Conservation (phyloP, 1,139 yeast species). For the Arxiozyma slooffiae region DNA sequence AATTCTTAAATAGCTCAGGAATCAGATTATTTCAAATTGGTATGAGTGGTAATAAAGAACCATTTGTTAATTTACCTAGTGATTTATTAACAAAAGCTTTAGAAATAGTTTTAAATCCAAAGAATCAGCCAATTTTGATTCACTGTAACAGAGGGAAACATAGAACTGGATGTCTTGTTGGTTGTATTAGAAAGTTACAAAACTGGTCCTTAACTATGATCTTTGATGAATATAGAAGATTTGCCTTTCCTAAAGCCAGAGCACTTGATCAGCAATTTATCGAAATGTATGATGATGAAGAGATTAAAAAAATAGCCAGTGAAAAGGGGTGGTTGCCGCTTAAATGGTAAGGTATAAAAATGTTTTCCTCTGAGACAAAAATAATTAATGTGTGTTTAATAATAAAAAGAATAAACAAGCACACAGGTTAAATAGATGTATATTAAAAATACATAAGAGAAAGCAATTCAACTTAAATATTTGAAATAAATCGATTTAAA, state of each 20-base stretch:
- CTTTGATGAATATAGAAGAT: slow-evolving; percentile 86
- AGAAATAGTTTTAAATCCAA: slow-evolving; percentile 70
- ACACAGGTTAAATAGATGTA: too few relatives aligned
- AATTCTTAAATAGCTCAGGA: slow-evolving; percentile 49
- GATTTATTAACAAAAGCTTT: slow-evolving; percentile 72
- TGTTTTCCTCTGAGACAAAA: not conserved
- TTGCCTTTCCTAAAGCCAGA: slow-evolving; percentile 90
- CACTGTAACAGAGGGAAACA: slow-evolving; percentile 97
- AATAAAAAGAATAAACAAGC: too few relatives aligned
- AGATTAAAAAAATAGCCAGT: slow-evolving; percentile 45
- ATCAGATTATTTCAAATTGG: slow-evolving; percentile 79
- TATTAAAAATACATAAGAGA: too few relatives aligned
- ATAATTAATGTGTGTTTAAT: too few relatives aligned
- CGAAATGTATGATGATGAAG: slow-evolving; percentile 68
- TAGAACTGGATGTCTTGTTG: slow-evolving; percentile 91
- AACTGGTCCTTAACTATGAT: slow-evolving; percentile 90
- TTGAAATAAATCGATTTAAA: too few relatives aligned
- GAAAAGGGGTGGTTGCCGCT: slow-evolving; percentile 55
- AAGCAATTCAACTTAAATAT: not conserved
- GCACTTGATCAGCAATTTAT: slow-evolving; percentile 93
- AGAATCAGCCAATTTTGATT: slow-evolving; percentile 78
- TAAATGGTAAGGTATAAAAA: slow-evolving; percentile 40
- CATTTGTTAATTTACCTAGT: slow-evolving; percentile 76
- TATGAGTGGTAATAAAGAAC: slow-evolving; percentile 92
- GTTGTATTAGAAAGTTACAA: slow-evolving; percentile 79